Evolutionary conservation across 257 asterid species (phyloP), one percentile per base, ranked within the genome.

Genomic region (Fraxinus pennsylvanica): DNA sequence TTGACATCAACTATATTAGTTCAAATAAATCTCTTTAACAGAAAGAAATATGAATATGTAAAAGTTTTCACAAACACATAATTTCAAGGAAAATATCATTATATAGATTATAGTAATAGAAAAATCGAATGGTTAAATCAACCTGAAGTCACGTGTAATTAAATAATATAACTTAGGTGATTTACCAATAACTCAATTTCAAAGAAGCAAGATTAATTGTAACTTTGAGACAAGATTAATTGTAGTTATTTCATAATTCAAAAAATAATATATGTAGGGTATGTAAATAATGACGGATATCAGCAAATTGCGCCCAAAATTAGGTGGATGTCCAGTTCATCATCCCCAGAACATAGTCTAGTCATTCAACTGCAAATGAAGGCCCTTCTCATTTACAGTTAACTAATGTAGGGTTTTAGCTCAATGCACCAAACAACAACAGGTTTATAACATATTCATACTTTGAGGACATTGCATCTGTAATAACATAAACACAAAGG

Each of bases 1-100:
- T 74, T 52, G 9, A 71, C 57, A 82, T 73, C 72, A 77, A 79
- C 27, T 5, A 22, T 45, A 73, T 73, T 22, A 82, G 78, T n/a
- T 7, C 32, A 39, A 12, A 59, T 1, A n/a, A 22, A 9, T 4
- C 30, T n/a, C 27, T 52, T 52, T 52, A 13, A 41, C 21, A 5
- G 3, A 71, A 27, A 74, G 15, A 35, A 25, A 21, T 32, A 14
- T 9, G 36, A 59, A 3, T 21, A 29, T 12, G 35, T 17, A 67
- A 47, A 68, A 5, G 3, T 14, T 13, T 50, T 17, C 61, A 14
- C 17, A 15, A 13, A 50, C 61, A 14, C 22, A 17, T 17, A 38
- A 9, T 17, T 8, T 52, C 61, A 52, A 25, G 61, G 61, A 52
- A 17, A 47, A 47, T 47, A 4, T 47, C 6, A 47, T 3, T 47